A percentile compares a stretch with the other conserved stretches of the same genome.
These are phyloP conservation scores for Verticillium klebahnii DNA, from an alignment of 2,329 filamentous ascomycete species.

Conservation along the genomic window DNA sequence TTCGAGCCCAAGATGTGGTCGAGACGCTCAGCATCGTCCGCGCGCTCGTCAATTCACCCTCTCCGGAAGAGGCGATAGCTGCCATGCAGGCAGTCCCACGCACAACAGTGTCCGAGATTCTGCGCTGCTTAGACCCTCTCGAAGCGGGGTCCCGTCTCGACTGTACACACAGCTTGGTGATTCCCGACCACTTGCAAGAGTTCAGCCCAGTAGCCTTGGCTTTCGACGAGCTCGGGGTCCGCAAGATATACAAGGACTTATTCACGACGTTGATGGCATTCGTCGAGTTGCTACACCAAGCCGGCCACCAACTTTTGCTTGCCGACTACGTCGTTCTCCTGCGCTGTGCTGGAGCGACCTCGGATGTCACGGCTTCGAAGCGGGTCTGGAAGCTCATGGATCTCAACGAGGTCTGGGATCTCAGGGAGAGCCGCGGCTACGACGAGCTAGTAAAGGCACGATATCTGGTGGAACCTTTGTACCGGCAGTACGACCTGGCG, in stretches of 20 bases:
- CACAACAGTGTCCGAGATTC: constrained; percentile 57
- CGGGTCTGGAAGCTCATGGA: constrained; percentile 29
- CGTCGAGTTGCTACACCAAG: constrained; percentile 23
- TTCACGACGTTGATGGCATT: constrained; percentile 30
- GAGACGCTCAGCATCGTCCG: neutral
- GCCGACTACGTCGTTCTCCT: constrained; percentile 41
- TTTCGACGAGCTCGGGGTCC: constrained; percentile 40
- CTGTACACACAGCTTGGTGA: constrained; percentile 31
- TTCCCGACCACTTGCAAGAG: constrained; percentile 34
- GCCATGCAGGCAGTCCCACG: constrained; percentile 35
- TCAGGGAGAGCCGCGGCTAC: constrained; percentile 29
- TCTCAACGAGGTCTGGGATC: constrained; percentile 17
- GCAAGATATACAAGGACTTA: constrained; percentile 33
- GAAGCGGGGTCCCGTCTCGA: constrained; percentile 45
- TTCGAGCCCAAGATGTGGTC: neutral
- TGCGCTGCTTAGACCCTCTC: constrained; percentile 58
- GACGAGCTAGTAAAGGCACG: constrained; percentile 43
- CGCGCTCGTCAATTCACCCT: neutral
- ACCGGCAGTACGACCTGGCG: constrained; percentile 39
- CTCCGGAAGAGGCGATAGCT: constrained; percentile 1
- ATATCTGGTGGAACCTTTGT: constrained; percentile 40
- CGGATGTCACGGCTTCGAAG: constrained; percentile 28
- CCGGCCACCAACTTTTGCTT: constrained; percentile 21
- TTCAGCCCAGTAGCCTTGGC: constrained; percentile 29
- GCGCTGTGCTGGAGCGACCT: constrained; percentile 41